Base-by-base conservation (phyloP, 2,329 filamentous ascomycete genomes). In the Ilyonectria mors-panacis region DNA sequence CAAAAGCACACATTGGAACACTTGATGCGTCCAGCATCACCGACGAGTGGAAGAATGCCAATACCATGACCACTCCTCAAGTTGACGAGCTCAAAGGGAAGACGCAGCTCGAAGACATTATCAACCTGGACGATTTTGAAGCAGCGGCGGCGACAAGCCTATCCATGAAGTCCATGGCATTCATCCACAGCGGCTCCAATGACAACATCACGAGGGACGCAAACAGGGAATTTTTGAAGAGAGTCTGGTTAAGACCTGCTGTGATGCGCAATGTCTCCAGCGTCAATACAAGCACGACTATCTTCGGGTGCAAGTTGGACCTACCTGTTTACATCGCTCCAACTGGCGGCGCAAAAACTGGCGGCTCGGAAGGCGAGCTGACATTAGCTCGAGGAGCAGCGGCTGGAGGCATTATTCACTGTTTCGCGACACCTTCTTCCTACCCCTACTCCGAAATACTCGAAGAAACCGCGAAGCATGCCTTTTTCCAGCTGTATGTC, bases 401-500 rank as follows among this genome's bases (percentile, higher is more conserved):
- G 58, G 79, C 74, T 2, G 79, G 83, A 15, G 85, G 87, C 0
- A 84, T 91, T 7, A 85, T 90, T 33, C 88, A 91, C 73, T 87
- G 86, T 57, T 82, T 92, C 48, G 89, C 87, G 17, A 92, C 89
- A 13, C 89, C 87, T 57, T 88, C 89, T 1, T 89, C 87, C 1
- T 91, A 85, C 70, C 84, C 88, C 0, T 81, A 90, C 42, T 76
- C 82, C 1, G 88, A 90, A 60, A 86, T 92, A 33, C 79, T 83
- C 62, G 69, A 65, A 3, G 70, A 62, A 12, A 72, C 69, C 0
- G 45, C 57, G 4, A 19, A 48, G 4, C 58, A 67, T 9, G 57
- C 67, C 4, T 88, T 89, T 81, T 89, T 90, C 73, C 89, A 91
- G 75, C 81, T 92, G 6, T 92, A 91, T 71, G 87, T 91, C 57